These are phyloP conservation scores for Scolecobasidium constrictum DNA, from an alignment of 2,329 filamentous ascomycete genomes.

Conservation along the genomic window DNA sequence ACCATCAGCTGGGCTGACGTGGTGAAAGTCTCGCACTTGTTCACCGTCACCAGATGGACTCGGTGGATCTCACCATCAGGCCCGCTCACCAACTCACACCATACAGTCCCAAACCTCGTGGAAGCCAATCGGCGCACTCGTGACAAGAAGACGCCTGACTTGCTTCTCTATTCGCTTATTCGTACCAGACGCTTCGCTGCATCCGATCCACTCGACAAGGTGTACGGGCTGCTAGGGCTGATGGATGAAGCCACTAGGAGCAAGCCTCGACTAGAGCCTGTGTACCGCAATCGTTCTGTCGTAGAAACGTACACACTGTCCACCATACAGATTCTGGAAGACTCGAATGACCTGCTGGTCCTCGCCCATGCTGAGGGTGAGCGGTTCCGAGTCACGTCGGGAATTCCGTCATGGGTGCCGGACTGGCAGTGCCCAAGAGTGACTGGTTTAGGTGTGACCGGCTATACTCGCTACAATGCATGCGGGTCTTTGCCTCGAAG, in stretches of 20 bases:
- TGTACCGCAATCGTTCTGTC: neutral
- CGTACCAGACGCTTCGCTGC: neutral
- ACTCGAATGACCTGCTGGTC: neutral
- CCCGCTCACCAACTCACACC: no score
- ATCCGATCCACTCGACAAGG: neutral
- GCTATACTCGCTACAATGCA: neutral
- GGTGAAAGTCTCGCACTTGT: neutral
- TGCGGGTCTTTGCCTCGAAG: no score
- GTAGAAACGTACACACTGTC: neutral
- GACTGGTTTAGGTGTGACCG: neutral
- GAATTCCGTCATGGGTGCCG: neutral
- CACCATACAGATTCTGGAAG: neutral
- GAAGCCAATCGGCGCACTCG: neutral
- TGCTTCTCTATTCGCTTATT: neutral
- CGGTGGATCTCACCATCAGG: neutral
- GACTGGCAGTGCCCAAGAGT: neutral
- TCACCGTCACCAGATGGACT: neutral
- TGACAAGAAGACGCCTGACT: neutral
- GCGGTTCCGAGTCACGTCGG: neutral
- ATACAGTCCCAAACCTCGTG: neutral
- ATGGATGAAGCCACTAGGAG: neutral
- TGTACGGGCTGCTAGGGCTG: constrained; percentile 1
- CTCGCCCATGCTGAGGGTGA: neutral
- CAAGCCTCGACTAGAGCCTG: neutral
- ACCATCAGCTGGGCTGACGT: neutral